These are phyloP conservation scores for Phytophthora megakarya DNA, from an alignment of 352 stramenopile genomes.

Conservation along the genomic window DNA sequence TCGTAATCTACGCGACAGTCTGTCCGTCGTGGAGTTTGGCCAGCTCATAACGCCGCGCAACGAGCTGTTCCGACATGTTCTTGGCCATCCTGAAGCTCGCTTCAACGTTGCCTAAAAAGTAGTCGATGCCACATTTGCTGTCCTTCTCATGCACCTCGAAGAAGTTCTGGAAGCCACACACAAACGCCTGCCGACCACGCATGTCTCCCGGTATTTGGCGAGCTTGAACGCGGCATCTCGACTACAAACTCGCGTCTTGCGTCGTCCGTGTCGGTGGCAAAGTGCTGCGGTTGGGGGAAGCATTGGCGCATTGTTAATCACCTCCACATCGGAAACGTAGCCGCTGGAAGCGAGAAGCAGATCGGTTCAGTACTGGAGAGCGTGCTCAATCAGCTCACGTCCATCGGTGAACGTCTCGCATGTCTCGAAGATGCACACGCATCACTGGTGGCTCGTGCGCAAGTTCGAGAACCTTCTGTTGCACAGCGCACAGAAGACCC, in stretches of 20 bases:
- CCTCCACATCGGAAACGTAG: slow-evolving; percentile 1
- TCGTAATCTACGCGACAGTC: background rate
- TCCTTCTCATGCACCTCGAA: slow-evolving; percentile 17
- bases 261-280: background rate
- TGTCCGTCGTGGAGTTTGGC: slow-evolving; percentile 5
- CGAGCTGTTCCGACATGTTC: slow-evolving; percentile 6
- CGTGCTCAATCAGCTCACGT: slow-evolving; percentile 10
- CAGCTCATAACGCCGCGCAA: slow-evolving; percentile 8
- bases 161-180: background rate
- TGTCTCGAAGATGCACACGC: background rate
- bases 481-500: no score
- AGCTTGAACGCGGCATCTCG: no score
- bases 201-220: background rate
- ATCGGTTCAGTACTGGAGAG: slow-evolving; percentile 14
- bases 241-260: background rate
- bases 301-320: slow-evolving; percentile 15
- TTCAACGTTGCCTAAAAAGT: slow-evolving; percentile 8
- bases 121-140: slow-evolving; percentile 14
- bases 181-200: background rate
- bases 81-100: background rate
- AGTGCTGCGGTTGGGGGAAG: slow-evolving; percentile 5
- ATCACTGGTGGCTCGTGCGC: no score
- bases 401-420: background rate
- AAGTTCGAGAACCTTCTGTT: no score
- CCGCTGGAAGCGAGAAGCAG: slow-evolving; percentile 2